Evolutionary conservation across 1,284 basidiomycete species (phyloP), one percentile per base, ranked within the genome.

Genomic region (Pterulicium gracile): DNA sequence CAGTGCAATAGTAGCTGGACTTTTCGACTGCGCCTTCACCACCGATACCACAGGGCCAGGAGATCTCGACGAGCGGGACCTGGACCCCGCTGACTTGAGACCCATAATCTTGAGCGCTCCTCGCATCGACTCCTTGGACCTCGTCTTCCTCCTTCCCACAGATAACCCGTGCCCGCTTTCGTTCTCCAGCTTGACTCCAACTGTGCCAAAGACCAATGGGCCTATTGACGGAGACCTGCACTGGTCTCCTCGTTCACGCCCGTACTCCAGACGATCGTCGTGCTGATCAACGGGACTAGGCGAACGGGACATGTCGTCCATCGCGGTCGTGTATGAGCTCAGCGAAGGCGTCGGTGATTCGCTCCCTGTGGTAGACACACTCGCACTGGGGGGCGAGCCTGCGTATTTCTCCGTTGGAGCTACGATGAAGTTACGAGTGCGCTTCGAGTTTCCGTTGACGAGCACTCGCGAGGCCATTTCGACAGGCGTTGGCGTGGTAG

Each of bases 231-330:
- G n/a, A n/a, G n/a, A n/a, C n/a, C n/a, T n/a, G n/a, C n/a, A n/a
- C n/a, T n/a, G n/a, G n/a, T n/a, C n/a, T n/a, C n/a, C n/a, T n/a
- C n/a, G n/a, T n/a, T n/a, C n/a, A n/a, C n/a, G n/a, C n/a, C n/a
- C n/a, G n/a, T n/a, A n/a, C n/a, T n/a, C n/a, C n/a, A n/a, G n/a
- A 17, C 36, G 36, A 32, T 32, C 27, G 36, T 39, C 44, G 3
- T 34, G 20, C n/a, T 44, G 15, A 13, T 34, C 43, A 15, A 17
- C 45, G 3, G 39, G 35, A 15, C 45, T 41, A 3, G 52, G 50
- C 2, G 69, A 65, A 1, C 67, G 68, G 3, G 69, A 68, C n/a
- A 69, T 69, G 20, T 64, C 58, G 3, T 70, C 71, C 14, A 65
- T 50, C 17, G 68, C 67, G 1, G 65, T 66, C n/a, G 67, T 63